Base-by-base conservation (phyloP, 306 rosid genomes). In the Rosa chinensis region DNA sequence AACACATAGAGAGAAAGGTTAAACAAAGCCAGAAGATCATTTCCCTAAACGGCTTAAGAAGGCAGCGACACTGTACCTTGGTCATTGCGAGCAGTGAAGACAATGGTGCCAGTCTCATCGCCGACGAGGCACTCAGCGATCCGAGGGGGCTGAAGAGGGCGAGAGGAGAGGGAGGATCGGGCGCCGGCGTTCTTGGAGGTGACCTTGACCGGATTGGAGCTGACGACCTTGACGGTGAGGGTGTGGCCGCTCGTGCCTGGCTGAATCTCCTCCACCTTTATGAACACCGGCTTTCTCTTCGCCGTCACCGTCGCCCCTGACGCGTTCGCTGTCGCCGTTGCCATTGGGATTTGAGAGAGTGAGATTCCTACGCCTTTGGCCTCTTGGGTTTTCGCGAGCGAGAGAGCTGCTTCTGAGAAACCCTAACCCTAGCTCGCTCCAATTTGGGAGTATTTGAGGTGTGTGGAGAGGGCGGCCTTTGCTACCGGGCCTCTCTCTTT, bases 61-160 rank as follows among this genome's bases (percentile, higher is more conserved):
- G 37, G 37, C 37, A 32, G 37, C 37, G 37, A 32, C 2, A 32
- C 37, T 32, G 3, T 32, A 32, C 97, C 98, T 86, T 93, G 98
- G 6, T 93, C 98, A 42, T 91, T 93, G 73, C 97, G 97, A 81
- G 98, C 98, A 1, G 98, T 93, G 83, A 91, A 93, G 78, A 91
- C 70, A 10, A 93, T 86, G 76, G 89, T 78, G 42, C 93, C 98
- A 0, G 94, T 91, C 81, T 91, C 97, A 25, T 93, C 98, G 5
- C 97, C 98, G 10, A 93, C 82, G 32, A 89, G 70, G 79, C 94
- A 93, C 82, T 93, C 98, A 25, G 97, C 84, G 37, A 93, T 93
- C 9, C 91, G 91, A 9, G 94, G 28, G n/a, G 91, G 92, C 14
- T 88, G 87, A 21, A 58, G 59, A 45, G 86, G 82, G 6, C 90